Evolutionary conservation across 495 filamentous ascomycete species (phyloP), one percentile per base, ranked within the genome.

Genomic region (Pseudevernia furfuracea): DNA sequence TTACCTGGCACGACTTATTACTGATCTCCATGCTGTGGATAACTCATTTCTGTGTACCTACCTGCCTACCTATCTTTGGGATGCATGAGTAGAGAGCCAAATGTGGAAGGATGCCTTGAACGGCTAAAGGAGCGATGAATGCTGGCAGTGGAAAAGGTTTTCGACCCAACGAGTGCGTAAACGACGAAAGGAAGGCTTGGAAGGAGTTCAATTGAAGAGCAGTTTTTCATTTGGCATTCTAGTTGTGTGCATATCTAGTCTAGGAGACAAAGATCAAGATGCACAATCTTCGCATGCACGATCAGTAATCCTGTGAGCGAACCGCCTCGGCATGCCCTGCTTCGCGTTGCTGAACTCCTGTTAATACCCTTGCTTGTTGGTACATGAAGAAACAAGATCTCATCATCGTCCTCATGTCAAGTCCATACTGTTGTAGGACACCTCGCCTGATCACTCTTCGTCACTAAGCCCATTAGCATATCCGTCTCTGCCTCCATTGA

Each of bases 401-500:
- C 61, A 46, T 63, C 43, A 53, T 37, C 60, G 52, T 34, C 28
- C 52, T 55, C 52, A 17, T 52, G 25, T 30, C 48, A 28, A 23
- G n/a, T 48, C n/a, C 46, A 23, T 32, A 32, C 25, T n/a, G 11
- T n/a, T 2, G 23, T 30, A 53, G 32, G 28, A 19, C 28, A 28
- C 30, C 37, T 32, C 9, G n/a, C 36, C 21, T 37, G 9, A 48
- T 59, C 56, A 59, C 43, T 64, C 62, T 1, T 64, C 62, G 32
- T 64, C 62, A 23, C 58, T 66, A 41, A 62, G 34, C 21, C 76
- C 76, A 63, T 80, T 80, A 5, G 71, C 60, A 58, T 74, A 75
- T 37, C 73, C 74, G 60, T 79, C 75, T 57, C 74, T 70, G 62
- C 77, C 80, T 15, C 77, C 76, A 66, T 82, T 84, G 70, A 84